Percentiles rank a stretch among this genome's conserved stretches.
Conservation (phyloP, 345 rosid species). For the Euphorbia peplus region DNA sequence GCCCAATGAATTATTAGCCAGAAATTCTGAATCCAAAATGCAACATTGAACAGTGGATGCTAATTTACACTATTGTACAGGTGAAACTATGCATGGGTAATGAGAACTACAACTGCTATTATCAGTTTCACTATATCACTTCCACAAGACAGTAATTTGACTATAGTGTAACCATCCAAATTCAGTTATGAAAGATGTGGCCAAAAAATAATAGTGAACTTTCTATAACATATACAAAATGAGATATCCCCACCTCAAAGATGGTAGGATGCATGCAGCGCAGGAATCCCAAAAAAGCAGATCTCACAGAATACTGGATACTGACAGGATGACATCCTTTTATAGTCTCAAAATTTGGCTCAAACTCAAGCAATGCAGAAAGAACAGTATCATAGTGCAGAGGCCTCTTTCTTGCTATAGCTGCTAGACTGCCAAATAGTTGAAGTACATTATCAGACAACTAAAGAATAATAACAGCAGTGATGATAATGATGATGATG, state of each 20-base stretch:
- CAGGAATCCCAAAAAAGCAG: conserved; percentile 91
- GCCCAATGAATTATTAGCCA: background rate
- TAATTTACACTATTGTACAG: background rate
- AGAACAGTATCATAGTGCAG: conserved; percentile 59
- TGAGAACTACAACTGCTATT: background rate
- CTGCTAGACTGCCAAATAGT: conserved; percentile 77
- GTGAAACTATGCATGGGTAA: background rate
- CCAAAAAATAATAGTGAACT: background rate
- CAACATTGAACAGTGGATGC: background rate
- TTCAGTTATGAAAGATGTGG: background rate
- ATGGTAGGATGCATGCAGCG: conserved; percentile 68
- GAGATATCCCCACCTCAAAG: conserved; percentile 54
- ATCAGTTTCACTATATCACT: background rate
- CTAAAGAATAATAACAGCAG: background rate
- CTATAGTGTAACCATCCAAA: conserved; percentile 3
- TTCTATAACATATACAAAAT: background rate
- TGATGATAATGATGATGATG: background rate
- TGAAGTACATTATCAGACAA: conserved; percentile 30
- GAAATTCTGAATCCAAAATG: background rate
- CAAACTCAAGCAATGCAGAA: conserved; percentile 74
- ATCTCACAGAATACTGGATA: conserved; percentile 77
- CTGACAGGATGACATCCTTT: conserved; percentile 70
- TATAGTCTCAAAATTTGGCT: conserved; percentile 50
- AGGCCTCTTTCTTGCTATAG: conserved; percentile 83
- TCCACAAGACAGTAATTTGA: background rate